Evolutionary conservation across 2,329 filamentous ascomycete species (phyloP), one percentile per base, ranked within the genome.

Genomic region (Amylocarpus encephaloides): DNA sequence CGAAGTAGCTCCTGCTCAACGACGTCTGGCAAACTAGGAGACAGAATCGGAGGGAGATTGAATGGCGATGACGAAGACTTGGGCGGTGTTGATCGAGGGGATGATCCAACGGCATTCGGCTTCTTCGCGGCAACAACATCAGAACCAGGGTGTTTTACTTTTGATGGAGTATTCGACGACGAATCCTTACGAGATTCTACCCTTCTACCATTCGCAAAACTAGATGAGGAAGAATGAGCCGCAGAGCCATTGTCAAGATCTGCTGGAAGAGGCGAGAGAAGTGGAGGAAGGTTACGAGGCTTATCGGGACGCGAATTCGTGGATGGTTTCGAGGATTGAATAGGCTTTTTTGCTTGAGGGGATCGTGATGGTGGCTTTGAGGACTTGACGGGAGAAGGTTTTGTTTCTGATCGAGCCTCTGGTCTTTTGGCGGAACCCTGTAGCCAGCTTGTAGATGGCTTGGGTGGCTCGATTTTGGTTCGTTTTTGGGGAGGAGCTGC

Each of bases 1-100:
- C 60, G 56, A 13, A 51, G 50, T 7, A 67, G 50, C 40, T 63
- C 63, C 53, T 59, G 53, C 39, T 67, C 64, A 3, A 67, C 55
- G 15, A 62, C 44, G 38, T 56, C 52, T 38, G 64, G 65, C 5
- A 67, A 60, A 34, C 51, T 54, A n/a, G 63, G 62, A 7, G 65
- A 65, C 9, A 67, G 46, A 15, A 66, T 50, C 13, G 49, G 53
- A 16, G 65, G 65, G 32, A 64, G 56, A 9, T 53, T 49, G 34
- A 62, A 60, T 40, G 50, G 43, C 5, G 51, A 44, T 10, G 46
- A 42, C 16, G 56, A 43, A 10, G 53, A 57, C 36, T 54, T 52
- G n/a, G 53, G 51, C 9, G 55, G 54, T 9, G 54, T 53, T 3
- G 51, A 54, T 18, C 53, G 46, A 6, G 55, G 52, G 3, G 59